Base-by-base conservation (phyloP, 805 yeast genomes). In the Myxozyma neotropica region DNA sequence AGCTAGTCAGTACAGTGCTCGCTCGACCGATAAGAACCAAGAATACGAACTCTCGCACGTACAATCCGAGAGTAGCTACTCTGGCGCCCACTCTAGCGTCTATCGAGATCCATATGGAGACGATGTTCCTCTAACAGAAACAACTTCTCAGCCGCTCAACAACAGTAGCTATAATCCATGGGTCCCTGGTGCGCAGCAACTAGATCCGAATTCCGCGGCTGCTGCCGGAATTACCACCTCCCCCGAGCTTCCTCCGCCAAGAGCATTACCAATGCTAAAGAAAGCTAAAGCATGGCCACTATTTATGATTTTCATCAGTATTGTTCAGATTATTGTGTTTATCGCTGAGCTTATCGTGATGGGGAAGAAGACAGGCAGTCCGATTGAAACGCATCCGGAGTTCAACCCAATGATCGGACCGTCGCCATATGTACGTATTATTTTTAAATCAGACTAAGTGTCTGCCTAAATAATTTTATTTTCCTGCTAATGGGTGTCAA, bases 381-480 rank as follows among this genome's bases (percentile, higher is more conserved):
- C 86, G 2, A 79, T 87, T 60, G 89, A 84, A 69, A 83, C 88
- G 0, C 72, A 84, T 65, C 92, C 92, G 4, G 81, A 83, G 61
- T 84, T 87, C 75, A 87, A 87, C 69, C 92, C 91, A 4, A 86
- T 87, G 91, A 70, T 87, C 27, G 92, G 92, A 0, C 92, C 92
- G 12, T 85, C 89, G 1, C 74, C 85, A 0, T 85, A 85, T 67
- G 75, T 86, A 58, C n/a, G 61, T 35, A 4, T 35, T n/a, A 8
- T 31, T 31, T 31, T 8, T 13, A 31, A 31, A 13, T 6, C 21
- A 38, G n/a, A 8, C 21, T 7, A 15, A 17, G 6, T 38, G 6
- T 8, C 17, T 6, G 6, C 33, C 33, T 29, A 6, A 6, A 29
- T 29, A 7, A 29, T 26, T 15, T 15, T 39, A 15, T 6, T 6